Percentiles rank a stretch among this genome's conserved stretches.
These are phyloP conservation scores for Aquilaria agallochum DNA, from an alignment of 441 rosid genomes.

Conservation along the genomic window DNA sequence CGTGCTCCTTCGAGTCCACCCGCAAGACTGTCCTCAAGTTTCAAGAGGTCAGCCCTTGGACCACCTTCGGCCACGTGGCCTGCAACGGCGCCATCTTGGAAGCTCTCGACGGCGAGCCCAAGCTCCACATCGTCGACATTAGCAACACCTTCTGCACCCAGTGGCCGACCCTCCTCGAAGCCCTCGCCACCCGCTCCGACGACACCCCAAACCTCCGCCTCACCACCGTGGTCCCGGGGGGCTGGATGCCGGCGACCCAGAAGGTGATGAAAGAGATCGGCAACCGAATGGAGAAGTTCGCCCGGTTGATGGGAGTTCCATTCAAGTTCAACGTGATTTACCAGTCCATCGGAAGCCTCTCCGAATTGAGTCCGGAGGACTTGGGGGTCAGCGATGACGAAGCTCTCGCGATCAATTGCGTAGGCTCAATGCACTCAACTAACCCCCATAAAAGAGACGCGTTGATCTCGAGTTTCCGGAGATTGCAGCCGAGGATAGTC, in stretches of 20 bases:
- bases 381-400: slow-evolving; percentile 57
- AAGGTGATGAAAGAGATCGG: slow-evolving; percentile 90
- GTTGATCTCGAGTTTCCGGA: slow-evolving; percentile 50
- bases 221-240: slow-evolving; percentile 47
- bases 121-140: slow-evolving; percentile 77
- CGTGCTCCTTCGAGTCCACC: slow-evolving; percentile 73
- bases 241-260: slow-evolving; percentile 38
- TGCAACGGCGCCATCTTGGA: slow-evolving; percentile 91
- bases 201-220: slow-evolving; percentile 80
- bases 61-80: slow-evolving; percentile 90
- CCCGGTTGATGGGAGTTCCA: slow-evolving; percentile 95
- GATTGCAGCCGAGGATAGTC: slow-evolving; percentile 65
- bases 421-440: slow-evolving; percentile 61
- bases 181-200: slow-evolving; percentile 82
- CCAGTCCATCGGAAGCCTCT: slow-evolving; percentile 58
- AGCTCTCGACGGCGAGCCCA: slow-evolving; percentile 76
- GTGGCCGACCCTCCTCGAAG: slow-evolving; percentile 96
- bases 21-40: slow-evolving; percentile 75
- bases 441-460: slow-evolving; percentile 48
- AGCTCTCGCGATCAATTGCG: slow-evolving; percentile 73
- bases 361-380: slow-evolving; percentile 51
- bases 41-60: slow-evolving; percentile 97
- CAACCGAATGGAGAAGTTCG: slow-evolving; percentile 81
- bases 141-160: slow-evolving; percentile 94
- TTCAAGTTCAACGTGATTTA: slow-evolving; percentile 79